A percentile compares a stretch with the other conserved stretches of the same genome.
These are phyloP conservation scores for Bromus sterilis DNA, from an alignment of 176 grass and related monocot species.

Conservation along the genomic window DNA sequence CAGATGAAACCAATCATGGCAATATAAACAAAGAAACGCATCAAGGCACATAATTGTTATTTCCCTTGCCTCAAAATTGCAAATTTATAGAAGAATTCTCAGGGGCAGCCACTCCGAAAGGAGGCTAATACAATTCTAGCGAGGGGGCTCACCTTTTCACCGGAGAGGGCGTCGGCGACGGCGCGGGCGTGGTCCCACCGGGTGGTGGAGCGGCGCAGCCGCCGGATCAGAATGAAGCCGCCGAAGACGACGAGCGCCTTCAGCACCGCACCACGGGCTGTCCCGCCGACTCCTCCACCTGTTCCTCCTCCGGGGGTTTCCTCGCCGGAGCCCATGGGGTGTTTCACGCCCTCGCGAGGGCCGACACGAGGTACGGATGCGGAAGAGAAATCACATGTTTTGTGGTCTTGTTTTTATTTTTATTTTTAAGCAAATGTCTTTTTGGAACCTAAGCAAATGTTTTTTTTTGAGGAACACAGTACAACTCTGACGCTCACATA, in stretches of 20 bases:
- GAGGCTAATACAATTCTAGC: neutral
- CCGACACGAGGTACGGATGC: neutral
- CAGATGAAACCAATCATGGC: neutral
- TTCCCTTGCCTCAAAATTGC: neutral
- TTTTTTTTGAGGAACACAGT: no score
- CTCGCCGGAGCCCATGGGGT: constrained; percentile 54
- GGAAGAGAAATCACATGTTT: neutral
- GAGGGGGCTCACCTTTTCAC: constrained; percentile 51
- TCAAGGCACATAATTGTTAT: neutral
- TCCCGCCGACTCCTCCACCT: constrained; percentile 25
- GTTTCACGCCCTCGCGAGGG: constrained; percentile 28
- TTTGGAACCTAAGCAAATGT: no score
- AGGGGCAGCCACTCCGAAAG: neutral
- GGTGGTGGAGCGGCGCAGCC: constrained; percentile 86
- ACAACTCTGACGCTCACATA: no score
- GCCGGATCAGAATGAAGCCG: constrained; percentile 64
- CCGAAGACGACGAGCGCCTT: constrained; percentile 83
- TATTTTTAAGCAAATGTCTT: no score
- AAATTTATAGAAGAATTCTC: neutral
- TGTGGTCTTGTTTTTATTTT: no score
- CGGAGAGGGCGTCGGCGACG: constrained; percentile 74
- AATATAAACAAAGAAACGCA: constrained; percentile 4
- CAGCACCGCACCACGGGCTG: constrained; percentile 56
- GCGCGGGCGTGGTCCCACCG: constrained; percentile 84
- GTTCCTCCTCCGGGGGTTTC: constrained; percentile 24